Conservation (phyloP, 148 eudicot genomes). For the Chenopodium formosanum region DNA sequence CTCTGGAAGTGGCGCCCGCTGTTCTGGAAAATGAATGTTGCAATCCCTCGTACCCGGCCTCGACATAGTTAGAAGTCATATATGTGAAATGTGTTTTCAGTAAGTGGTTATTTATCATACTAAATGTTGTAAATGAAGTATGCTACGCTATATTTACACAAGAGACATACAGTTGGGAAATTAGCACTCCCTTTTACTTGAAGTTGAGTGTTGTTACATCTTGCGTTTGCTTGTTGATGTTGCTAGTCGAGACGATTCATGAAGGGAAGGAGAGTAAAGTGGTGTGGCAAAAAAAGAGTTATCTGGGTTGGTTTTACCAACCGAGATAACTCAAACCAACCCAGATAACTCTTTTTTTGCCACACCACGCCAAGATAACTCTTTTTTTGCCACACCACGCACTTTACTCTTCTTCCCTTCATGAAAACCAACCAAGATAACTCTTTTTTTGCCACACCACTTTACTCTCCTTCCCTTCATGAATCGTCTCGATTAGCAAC, state of each 20-base stretch:
- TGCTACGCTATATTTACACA: slow-evolving; percentile 11
- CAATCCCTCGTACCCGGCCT: too few species aligned
- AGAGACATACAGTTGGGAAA: slow-evolving; percentile 6
- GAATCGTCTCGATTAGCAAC: slow-evolving; percentile 12
- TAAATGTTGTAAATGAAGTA: slow-evolving; percentile 18
- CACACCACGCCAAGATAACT: slow-evolving; percentile 7
- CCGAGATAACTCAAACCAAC: slow-evolving; percentile 1
- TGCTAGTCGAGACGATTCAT: slow-evolving; percentile 9
- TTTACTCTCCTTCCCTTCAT: slow-evolving; percentile 8
- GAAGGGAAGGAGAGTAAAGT: slow-evolving; percentile 15
- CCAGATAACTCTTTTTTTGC: slow-evolving; percentile 16
- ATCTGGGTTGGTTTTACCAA: slow-evolving; percentile 4
- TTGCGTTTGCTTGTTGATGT: slow-evolving; percentile 9
- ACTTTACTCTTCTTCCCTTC: slow-evolving; percentile 7
- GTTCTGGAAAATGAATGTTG: too few species aligned
- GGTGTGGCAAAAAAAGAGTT: slow-evolving; percentile 24
- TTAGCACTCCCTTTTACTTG: background rate
- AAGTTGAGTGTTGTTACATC: slow-evolving; percentile 8
- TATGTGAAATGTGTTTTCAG: too few species aligned
- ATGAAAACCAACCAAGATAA: slow-evolving; percentile 11
- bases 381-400: too few species aligned
- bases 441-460: slow-evolving; percentile 25
- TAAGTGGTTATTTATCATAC: slow-evolving; percentile 10
- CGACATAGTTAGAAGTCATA: too few species aligned
- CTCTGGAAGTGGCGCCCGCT: too few species aligned